A percentile compares a stretch with the other conserved stretches of the same genome.
Conservation (phyloP, 2,329 filamentous ascomycete genomes). For the Mycosphaerella sp. region DNA sequence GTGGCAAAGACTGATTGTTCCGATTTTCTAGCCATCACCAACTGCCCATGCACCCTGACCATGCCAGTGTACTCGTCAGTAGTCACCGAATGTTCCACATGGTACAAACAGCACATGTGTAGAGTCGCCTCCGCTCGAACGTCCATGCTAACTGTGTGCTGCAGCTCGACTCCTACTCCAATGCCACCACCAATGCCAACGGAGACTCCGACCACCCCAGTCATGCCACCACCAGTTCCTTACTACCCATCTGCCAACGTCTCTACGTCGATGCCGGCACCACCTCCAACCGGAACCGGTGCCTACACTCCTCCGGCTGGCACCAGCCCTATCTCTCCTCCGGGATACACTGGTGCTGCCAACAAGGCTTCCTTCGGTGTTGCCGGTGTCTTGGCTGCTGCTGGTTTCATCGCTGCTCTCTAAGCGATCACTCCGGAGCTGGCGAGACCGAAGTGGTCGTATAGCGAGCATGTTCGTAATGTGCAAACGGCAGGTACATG, state of each 20-base stretch:
- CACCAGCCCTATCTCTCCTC: conserved; percentile 13
- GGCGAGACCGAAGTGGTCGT: not conserved
- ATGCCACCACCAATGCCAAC: conserved; percentile 1
- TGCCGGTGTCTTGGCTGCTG: conserved; percentile 20
- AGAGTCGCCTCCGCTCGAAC: not conserved
- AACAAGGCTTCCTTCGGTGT: conserved; percentile 21
- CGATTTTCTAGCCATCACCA: conserved; percentile 13
- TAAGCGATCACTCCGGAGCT: conserved; percentile 7
- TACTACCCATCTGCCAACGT: conserved; percentile 13
- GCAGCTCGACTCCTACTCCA: conserved; percentile 5
- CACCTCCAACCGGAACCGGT: conserved; percentile 11
- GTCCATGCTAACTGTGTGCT: conserved; percentile 1
- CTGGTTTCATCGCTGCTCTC: conserved; percentile 23
- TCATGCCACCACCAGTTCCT: conserved; percentile 7
- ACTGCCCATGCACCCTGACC: conserved; percentile 24
- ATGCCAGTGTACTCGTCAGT: conserved; percentile 23
- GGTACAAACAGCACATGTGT: conserved; percentile 17
- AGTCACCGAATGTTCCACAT: conserved; percentile 20
- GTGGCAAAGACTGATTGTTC: not conserved
- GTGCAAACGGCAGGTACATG: conserved; percentile 4
- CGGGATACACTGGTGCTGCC: conserved; percentile 19
- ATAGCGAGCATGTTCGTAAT: not conserved
- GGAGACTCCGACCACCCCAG: conserved; percentile 7
- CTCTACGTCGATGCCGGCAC: conserved; percentile 2
- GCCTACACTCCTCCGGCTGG: conserved; percentile 10